phyloP scores from a whole-genome alignment of 2,329 filamentous ascomycete genomes.

The Alternaria dauci region DNA sequence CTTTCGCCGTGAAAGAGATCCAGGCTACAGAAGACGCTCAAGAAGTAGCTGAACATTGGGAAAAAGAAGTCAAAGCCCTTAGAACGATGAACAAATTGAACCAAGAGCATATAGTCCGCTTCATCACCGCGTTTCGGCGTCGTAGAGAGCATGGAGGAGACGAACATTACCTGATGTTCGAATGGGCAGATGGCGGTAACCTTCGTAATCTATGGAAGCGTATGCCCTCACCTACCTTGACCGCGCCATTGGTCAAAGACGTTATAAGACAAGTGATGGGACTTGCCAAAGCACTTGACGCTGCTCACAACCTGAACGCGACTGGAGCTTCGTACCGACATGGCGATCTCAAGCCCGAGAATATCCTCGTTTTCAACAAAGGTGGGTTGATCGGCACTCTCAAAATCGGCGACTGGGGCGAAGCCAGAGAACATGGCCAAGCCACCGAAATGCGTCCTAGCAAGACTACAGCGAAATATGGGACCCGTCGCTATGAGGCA shows the following conservation, averaged over 20 bases:
- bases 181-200: constrained; percentile 37
- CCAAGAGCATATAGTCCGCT: constrained; percentile 26
- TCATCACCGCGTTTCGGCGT: constrained; percentile 25
- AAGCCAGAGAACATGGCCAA: constrained; percentile 16
- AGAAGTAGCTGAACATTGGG: constrained; percentile 18
- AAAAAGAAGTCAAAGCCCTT: constrained; percentile 20
- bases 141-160: neutral
- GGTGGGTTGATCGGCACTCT: constrained; percentile 13
- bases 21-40: constrained; percentile 4
- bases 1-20: constrained; percentile 25
- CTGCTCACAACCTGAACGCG: constrained; percentile 17
- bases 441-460: constrained; percentile 10
- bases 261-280: constrained; percentile 22
- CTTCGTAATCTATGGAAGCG: constrained; percentile 26
- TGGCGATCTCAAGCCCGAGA: constrained; percentile 51
- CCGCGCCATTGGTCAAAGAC: neutral
- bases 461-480: constrained; percentile 18
- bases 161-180: constrained; percentile 28
- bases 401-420: constrained; percentile 30
- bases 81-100: constrained; percentile 25
- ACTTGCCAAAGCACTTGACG: constrained; percentile 29
- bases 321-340: constrained; percentile 30
- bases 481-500: constrained; percentile 26
- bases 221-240: constrained; percentile 13
- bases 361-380: constrained; percentile 44